Conservation (phyloP, 192 early-diverging fungal species). For the Backusella tarrabulga region DNA sequence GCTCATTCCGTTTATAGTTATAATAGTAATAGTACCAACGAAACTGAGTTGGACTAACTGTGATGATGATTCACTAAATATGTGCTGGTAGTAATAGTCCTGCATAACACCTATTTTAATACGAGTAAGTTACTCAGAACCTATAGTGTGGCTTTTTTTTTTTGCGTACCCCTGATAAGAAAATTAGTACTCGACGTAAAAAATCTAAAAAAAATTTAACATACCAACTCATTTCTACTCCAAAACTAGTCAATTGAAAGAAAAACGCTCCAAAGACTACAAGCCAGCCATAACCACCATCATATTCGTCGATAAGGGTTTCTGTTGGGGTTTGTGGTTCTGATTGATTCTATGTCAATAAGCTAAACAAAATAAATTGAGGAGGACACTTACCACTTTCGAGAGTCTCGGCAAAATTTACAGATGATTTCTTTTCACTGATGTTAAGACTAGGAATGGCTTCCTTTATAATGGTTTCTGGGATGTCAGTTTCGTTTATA, state of each 20-base stretch:
- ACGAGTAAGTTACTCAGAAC: neutral
- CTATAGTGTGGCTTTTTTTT: neutral
- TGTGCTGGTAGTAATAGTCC: constrained; percentile 26
- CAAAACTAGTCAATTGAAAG: constrained; percentile 26
- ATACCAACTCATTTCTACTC: constrained; percentile 9
- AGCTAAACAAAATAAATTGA: neutral
- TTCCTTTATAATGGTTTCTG: neutral
- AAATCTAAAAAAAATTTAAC: neutral
- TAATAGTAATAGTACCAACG: constrained; percentile 21
- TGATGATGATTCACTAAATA: constrained; percentile 17
- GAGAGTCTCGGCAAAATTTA: neutral
- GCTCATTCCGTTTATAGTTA: constrained; percentile 18
- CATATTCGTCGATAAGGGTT: neutral
- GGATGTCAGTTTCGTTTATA: neutral
- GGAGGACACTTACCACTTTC: neutral
- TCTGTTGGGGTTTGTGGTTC: neutral
- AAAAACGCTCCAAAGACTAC: constrained; percentile 41
- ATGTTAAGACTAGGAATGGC: neutral
- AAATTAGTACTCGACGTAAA: neutral
- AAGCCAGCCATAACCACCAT: constrained; percentile 41
- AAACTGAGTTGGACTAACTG: constrained; percentile 18
- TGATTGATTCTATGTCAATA: neutral
- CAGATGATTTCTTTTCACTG: neutral
- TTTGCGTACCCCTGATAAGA: neutral
- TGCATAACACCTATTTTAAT: constrained; percentile 28